These are phyloP conservation scores for Stylosanthes scabra DNA, from an alignment of 331 rosid genomes.

Conservation along the genomic window DNA sequence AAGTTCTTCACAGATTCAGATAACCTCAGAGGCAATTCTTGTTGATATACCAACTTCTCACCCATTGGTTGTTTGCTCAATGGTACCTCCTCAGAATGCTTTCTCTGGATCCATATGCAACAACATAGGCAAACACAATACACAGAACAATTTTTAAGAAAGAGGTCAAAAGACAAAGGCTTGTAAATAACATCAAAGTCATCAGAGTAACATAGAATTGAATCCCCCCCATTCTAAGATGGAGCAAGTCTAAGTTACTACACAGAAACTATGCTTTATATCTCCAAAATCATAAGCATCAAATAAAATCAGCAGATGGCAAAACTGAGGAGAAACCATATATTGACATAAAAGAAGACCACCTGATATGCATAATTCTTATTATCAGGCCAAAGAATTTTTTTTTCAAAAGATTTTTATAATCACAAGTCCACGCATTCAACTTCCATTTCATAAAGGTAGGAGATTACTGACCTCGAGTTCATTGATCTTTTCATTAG, in stretches of 20 bases:
- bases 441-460: slow-evolving; percentile 21
- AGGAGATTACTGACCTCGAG: slow-evolving; percentile 64
- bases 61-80: slow-evolving; percentile 49
- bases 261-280: slow-evolving; percentile 16
- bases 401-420: slow-evolving; percentile 1
- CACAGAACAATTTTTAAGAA: slow-evolving; percentile 5
- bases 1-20: slow-evolving; percentile 59
- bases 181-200: slow-evolving; percentile 13
- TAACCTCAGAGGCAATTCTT: slow-evolving; percentile 58
- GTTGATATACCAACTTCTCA: slow-evolving; percentile 55
- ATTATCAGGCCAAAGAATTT: slow-evolving; percentile 18
- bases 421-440: slow-evolving; percentile 5
- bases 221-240: slow-evolving; percentile 18
- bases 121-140: slow-evolving; percentile 31
- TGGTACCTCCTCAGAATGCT: slow-evolving; percentile 59
- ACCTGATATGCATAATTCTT: background rate
- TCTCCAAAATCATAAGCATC: background rate
- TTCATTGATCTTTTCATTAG: slow-evolving; percentile 67
- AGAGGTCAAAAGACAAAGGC: slow-evolving; percentile 13
- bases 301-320: slow-evolving; percentile 5
- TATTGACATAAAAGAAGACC: slow-evolving; percentile 18
- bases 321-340: slow-evolving; percentile 30
- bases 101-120: slow-evolving; percentile 57
- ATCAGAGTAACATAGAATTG: slow-evolving; percentile 5
- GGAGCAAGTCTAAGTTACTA: slow-evolving; percentile 4